Base-by-base conservation (phyloP, 306 rosid species). In the Trichosanthes cucumerina region DNA sequence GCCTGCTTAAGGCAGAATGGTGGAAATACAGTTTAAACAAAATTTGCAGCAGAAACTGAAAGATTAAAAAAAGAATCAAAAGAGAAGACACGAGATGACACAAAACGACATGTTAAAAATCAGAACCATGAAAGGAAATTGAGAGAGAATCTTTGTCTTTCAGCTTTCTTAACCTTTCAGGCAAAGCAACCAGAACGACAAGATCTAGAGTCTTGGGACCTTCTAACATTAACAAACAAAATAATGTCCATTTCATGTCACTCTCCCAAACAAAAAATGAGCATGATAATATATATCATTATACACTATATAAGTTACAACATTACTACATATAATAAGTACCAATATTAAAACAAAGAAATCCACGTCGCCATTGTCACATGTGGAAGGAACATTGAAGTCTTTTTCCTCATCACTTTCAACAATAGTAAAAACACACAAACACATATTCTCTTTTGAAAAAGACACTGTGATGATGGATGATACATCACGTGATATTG, bases 401-500 rank as follows among this genome's bases (percentile, higher is more conserved):
- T 70, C 76, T 11, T 70, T 43, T 70, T 70, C 56, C n/a, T 70
- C 19, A 19, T 24, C 76, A 43, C 76, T 70, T 43, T 43, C 38
- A 70, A 39, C 5, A n/a, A 7, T 43, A 21, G 6, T n/a, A 12
- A 11, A 21, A 43, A 33, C 38, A 28, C 4, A 58, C 2, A 21
- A 28, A 18, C 5, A 28, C 7, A 38, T 14, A 66, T 9, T 66
- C 52, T 21, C 10, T 21, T 39, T 41, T 39, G 75, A 69, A 41
- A n/a, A 41, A 69, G 75, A 38, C 1, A 23, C 1, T 43, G 7
- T 5, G n/a, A 21, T n/a, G 9, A 4, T 21, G 39, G 41, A 50
- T 7, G 10, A 31, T 74, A 31, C 10, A 34, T 18, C 28, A 91
- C 98, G 99, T 91, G 99, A 95, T 95, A 95, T 95, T 95, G 99